Percentiles rank a stretch among this genome's conserved stretches.
Evolutionary conservation across 2,329 filamentous ascomycete species (phyloP).

Genomic region (Stachybotrys echinatus): DNA sequence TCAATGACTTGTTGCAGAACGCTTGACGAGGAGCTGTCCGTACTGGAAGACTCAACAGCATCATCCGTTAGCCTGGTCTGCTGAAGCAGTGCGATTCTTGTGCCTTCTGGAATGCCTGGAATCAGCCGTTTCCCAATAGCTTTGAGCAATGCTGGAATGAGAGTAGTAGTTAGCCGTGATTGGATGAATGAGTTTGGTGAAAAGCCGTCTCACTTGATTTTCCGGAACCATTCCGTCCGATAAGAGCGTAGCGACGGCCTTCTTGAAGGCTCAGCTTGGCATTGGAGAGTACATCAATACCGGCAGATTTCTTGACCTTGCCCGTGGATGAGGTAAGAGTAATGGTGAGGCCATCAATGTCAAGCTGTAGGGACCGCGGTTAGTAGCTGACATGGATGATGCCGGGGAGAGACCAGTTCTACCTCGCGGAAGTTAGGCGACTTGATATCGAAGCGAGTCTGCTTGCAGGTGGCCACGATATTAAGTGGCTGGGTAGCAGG

Average conservation of each 20-base stretch:
- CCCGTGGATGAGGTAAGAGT: slow-evolving; percentile 49
- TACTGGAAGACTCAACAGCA: slow-evolving; percentile 20
- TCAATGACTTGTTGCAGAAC: slow-evolving; percentile 67
- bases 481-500: slow-evolving; percentile 22
- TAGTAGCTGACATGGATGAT: not conserved
- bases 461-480: slow-evolving; percentile 60
- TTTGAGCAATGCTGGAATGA: slow-evolving; percentile 52
- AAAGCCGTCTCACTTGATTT: slow-evolving; percentile 61
- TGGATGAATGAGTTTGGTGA: not conserved
- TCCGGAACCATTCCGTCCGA: slow-evolving; percentile 76
- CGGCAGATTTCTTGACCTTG: slow-evolving; percentile 46
- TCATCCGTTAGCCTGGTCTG: slow-evolving; percentile 46
- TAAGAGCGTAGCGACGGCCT: slow-evolving; percentile 68
- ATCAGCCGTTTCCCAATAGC: slow-evolving; percentile 76
- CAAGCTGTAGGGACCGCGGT: slow-evolving; percentile 41
- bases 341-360: slow-evolving; percentile 69
- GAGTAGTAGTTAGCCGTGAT: not conserved
- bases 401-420: slow-evolving; percentile 3
- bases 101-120: slow-evolving; percentile 65
- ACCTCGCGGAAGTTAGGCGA: slow-evolving; percentile 54
- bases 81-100: slow-evolving; percentile 62
- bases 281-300: slow-evolving; percentile 64
- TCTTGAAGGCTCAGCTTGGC: slow-evolving; percentile 68
- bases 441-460: slow-evolving; percentile 60
- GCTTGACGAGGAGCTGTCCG: slow-evolving; percentile 18